These are phyloP conservation scores for Dalechampia spathulata DNA, from an alignment of 441 rosid species.

Conservation along the genomic window DNA sequence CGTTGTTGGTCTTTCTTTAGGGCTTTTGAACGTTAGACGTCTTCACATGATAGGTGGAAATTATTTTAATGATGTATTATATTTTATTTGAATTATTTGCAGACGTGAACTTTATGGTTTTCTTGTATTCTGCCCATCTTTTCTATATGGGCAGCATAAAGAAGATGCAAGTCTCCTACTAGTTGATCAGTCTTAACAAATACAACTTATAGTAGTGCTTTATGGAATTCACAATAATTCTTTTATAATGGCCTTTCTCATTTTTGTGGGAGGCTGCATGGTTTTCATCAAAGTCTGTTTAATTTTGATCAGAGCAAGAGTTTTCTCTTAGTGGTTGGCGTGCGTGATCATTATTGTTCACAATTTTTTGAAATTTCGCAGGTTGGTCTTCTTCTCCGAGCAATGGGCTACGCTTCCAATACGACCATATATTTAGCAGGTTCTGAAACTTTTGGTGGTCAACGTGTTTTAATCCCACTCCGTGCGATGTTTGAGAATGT, in stretches of 20 bases:
- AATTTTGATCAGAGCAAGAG: background rate
- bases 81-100: background rate
- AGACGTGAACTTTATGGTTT: background rate
- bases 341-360: background rate
- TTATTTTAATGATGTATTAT: background rate
- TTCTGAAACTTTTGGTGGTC: slow-evolving; percentile 95
- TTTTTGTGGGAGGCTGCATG: background rate
- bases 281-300: background rate
- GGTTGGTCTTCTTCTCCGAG: slow-evolving; percentile 92
- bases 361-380: slow-evolving; percentile 25
- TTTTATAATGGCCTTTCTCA: background rate
- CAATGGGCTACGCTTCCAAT: slow-evolving; percentile 82
- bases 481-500: slow-evolving; percentile 85
- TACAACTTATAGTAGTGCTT: background rate
- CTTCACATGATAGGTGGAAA: too few relatives aligned
- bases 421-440: slow-evolving; percentile 91
- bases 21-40: too few relatives aligned
- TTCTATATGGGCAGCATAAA: too few relatives aligned
- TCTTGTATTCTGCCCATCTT: background rate
- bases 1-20: too few relatives aligned
- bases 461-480: slow-evolving; percentile 79
- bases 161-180: background rate
- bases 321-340: background rate
- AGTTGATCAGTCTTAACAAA: background rate
- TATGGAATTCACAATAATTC: background rate